Evolutionary conservation across 2,329 filamentous ascomycete species (phyloP), one percentile per base, ranked within the genome.

Genomic region (Pochonia chlamydosporia): DNA sequence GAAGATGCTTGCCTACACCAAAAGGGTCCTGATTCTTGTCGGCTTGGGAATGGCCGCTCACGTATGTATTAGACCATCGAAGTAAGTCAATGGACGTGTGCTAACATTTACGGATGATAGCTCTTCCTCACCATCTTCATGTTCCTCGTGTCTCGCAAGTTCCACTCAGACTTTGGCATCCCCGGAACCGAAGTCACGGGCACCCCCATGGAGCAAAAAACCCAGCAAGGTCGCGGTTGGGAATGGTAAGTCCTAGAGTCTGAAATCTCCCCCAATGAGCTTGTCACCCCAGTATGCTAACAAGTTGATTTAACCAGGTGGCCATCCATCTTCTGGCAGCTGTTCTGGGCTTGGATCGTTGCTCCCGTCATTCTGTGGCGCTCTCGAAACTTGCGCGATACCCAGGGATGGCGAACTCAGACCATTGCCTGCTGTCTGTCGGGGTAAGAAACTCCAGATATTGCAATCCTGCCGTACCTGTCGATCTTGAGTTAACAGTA

Each of bases 381-480:
- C 54, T 75, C 82, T 31, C 73, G 81, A 7, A 66, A 72, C 20
- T 79, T 87, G 54, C 72, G 72, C 25, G 83, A 87, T 57, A 82
- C 81, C 6, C 79, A 85, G 55, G 78, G 81, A 47, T 87, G 83
- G 83, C 72, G 81, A 10, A 58, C 76, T 5, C 82, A 85, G 59
- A 86, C 82, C 26, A 76, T 81, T 35, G 67, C 64, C 3, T 77
- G 72, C 61, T 70, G 68, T 51, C 53, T 75, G 42, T 66, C 72
- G 28, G 69, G 67, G 71, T 75, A 57, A 49, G 66, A 20, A 11
- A 6, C n/a, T 9, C 9, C 20, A 21, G 30, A 3, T 16, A 20
- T 30, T 33, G 14, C 3, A 39, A 10, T 11, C 20, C 9, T 3
- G 13, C 9, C 5, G 4, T 5, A 39, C 14, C 13, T 23, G 11